These are phyloP conservation scores for Ophiostoma australiae DNA, from an alignment of 2,329 filamentous ascomycete genomes.

Conservation along the genomic window DNA sequence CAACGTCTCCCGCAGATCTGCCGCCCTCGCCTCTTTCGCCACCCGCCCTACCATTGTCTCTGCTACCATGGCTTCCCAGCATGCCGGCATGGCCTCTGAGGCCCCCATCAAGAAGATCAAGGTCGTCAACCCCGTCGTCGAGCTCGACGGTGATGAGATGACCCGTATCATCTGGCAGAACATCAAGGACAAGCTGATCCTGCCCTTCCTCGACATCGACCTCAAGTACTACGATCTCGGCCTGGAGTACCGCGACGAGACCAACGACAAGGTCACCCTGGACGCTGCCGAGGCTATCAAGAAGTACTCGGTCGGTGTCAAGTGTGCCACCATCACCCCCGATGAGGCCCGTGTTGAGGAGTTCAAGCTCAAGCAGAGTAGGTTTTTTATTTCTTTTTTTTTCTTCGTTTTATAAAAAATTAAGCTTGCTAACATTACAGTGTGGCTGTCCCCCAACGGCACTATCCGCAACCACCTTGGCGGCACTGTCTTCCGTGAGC, in stretches of 20 bases:
- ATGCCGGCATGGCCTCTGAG: slow-evolving; percentile 25
- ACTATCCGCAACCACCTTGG: slow-evolving; percentile 72
- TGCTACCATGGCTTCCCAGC: slow-evolving; percentile 48
- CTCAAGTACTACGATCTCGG: slow-evolving; percentile 98
- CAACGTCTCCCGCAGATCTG: slow-evolving; percentile 17
- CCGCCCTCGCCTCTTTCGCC: slow-evolving; percentile 17
- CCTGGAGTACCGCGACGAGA: slow-evolving; percentile 90
- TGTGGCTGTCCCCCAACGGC: slow-evolving; percentile 98
- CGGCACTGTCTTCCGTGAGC: slow-evolving; percentile 97
- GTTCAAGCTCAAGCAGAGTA: slow-evolving; percentile 98
- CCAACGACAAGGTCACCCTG: slow-evolving; percentile 90
- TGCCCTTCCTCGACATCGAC: slow-evolving; percentile 92
- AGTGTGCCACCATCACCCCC: slow-evolving; percentile 98
- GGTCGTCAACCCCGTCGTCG: slow-evolving; percentile 98
- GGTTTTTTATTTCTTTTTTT: slow-evolving; percentile 33
- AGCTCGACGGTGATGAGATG: slow-evolving; percentile 95
- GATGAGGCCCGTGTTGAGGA: slow-evolving; percentile 95
- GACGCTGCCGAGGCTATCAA: slow-evolving; percentile 97
- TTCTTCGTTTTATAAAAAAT: no score
- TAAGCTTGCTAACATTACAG: slow-evolving; percentile 39
- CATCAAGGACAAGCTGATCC: slow-evolving; percentile 99
- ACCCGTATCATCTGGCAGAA: slow-evolving; percentile 98
- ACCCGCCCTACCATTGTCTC: slow-evolving; percentile 20
- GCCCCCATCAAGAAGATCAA: slow-evolving; percentile 72
- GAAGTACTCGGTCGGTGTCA: slow-evolving; percentile 98